Conservation (phyloP, 2,329 filamentous ascomycete species). For the Aschersonia sp. region DNA sequence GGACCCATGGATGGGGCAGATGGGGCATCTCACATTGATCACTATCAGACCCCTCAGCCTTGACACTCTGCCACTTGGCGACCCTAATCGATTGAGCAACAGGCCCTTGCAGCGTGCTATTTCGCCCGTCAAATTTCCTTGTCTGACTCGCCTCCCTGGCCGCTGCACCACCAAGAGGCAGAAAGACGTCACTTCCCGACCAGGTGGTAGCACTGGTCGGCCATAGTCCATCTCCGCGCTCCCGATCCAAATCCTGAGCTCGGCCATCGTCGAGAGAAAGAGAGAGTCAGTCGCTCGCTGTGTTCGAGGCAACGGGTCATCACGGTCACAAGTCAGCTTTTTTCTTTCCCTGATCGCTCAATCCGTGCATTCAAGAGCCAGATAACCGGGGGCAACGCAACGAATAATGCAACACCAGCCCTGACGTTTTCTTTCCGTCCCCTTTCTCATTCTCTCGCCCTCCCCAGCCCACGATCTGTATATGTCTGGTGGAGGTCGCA, state of each 20-base stretch:
- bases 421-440: not conserved
- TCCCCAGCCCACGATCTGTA: not conserved
- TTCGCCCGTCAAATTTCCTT: constrained; percentile 5
- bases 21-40: not conserved
- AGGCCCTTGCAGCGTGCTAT: constrained; percentile 1
- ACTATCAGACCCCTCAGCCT: not conserved
- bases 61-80: not conserved
- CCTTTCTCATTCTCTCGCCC: not conserved
- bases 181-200: constrained; percentile 1
- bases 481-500: not conserved
- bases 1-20: not conserved
- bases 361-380: not conserved
- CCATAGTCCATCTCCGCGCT: constrained; percentile 1
- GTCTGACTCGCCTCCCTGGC: constrained; percentile 6
- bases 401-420: not conserved
- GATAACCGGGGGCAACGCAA: not conserved
- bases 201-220: not conserved
- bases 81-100: not conserved
- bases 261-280: not conserved
- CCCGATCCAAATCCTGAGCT: not conserved
- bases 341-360: too few species aligned
- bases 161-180: not conserved
- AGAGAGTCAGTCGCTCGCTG: too few species aligned
- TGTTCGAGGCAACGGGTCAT: too few species aligned
- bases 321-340: too few species aligned